Evolutionary conservation across 1,284 basidiomycete species (phyloP), one percentile per base, ranked within the genome.

Genomic region (Vanrija humicola): DNA sequence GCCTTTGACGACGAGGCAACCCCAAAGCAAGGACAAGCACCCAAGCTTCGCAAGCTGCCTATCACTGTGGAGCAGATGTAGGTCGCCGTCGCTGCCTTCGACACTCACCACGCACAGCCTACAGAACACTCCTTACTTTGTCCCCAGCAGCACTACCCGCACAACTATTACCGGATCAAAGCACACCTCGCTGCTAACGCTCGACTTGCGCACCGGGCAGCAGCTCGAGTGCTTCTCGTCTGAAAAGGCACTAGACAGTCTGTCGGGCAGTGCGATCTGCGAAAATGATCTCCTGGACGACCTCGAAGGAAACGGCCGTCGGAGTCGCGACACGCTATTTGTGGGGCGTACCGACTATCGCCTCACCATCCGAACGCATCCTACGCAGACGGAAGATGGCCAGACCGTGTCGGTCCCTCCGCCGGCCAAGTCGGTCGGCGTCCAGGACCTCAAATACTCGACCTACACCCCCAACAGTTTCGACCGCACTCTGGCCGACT

Each of bases 21-120:
- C 38, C 62, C 64, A 42, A 46, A 59, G 14, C 34, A 34, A 12
- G 34, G 34, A 34, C 34, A 34, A 12, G 34, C 34, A 8, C 71
- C 69, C n/a, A 73, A 66, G 48, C 62, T 76, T 19, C 64, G 74
- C 45, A 73, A 72, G 52, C 62, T 77, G 15, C 75, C 75, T 21
- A 55, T 75, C 42, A 70, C 73, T 4, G 71, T 77, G 42, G 74
- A 77, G 51, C 68, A 76, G 54, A 64, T 77, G 75, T 76, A 56
- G 66, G 74, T 67, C 7, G 6, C 10, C 18, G 23, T 28, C 16
- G 28, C 43, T 21, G 18, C 25, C 43, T 12, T 50, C 40, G 21
- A 43, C 38, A 16, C 34, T 38, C 42, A 25, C 14, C 19, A 43
- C n/a, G 19, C 21, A n/a, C 54, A 76, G 75, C 12, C 74, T 77